A percentile compares a stretch with the other conserved stretches of the same genome.
Conservation (phyloP, 1,139 yeast species). For the Blastobotrys elegans region DNA sequence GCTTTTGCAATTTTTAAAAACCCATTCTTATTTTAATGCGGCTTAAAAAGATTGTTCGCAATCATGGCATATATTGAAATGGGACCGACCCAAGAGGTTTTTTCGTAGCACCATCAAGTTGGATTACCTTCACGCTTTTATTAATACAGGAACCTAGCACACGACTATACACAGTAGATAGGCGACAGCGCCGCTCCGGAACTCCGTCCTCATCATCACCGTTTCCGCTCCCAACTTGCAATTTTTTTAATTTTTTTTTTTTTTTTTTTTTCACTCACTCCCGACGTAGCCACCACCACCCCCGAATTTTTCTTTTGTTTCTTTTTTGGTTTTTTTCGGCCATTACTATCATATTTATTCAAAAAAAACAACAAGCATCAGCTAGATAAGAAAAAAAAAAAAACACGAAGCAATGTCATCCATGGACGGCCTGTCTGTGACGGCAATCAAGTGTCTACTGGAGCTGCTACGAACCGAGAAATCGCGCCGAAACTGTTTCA, state of each 20-base stretch:
- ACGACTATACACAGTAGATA: too few relatives aligned
- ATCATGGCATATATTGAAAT: neutral
- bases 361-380: too few relatives aligned
- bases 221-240: neutral
- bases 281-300: neutral
- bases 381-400: neutral
- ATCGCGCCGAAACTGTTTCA: neutral
- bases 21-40: neutral
- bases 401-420: neutral
- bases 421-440: neutral
- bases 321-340: neutral
- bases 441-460: slow-evolving; percentile 4
- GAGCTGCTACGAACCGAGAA: neutral
- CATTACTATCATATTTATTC: neutral
- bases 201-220: too few relatives aligned
- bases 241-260: neutral
- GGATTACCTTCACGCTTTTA: neutral
- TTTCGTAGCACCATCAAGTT: neutral
- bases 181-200: too few relatives aligned
- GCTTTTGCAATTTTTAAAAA: neutral
- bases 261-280: slow-evolving; percentile 1
- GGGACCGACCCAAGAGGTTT: neutral
- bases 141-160: neutral
- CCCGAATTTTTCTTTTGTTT: too few relatives aligned
- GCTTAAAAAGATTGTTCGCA: neutral